Evolutionary conservation across 257 asterid genomes (phyloP).

Genomic region (Forsythia suspensa): DNA sequence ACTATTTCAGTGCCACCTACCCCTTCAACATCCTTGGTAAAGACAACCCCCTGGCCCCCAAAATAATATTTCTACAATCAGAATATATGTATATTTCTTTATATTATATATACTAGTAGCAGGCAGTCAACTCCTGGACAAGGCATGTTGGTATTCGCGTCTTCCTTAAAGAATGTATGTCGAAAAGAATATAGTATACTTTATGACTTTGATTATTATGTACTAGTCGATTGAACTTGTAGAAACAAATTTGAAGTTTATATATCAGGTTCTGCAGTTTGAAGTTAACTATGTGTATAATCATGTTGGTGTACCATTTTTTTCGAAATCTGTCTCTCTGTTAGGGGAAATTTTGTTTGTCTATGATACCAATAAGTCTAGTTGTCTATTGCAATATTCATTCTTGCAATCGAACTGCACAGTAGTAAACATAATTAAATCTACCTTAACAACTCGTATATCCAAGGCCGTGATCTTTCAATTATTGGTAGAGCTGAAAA

Average conservation of each 20-base stretch:
- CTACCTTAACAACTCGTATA: too few species aligned
- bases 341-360: not conserved
- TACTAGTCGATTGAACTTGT: not conserved
- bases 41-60: slow-evolving; percentile 11
- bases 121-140: not conserved
- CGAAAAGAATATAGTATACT: not conserved
- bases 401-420: too few species aligned
- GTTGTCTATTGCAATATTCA: not conserved
- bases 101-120: not conserved
- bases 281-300: not conserved
- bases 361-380: not conserved
- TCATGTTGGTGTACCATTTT: not conserved
- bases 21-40: slow-evolving; percentile 37
- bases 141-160: not conserved
- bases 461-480: not conserved
- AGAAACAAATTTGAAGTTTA: not conserved
- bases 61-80: not conserved
- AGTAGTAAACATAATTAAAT: too few species aligned
- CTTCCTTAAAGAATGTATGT: not conserved
- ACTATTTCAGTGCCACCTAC: slow-evolving; percentile 51
- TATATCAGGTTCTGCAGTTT: not conserved
- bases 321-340: not conserved
- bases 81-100: not conserved
- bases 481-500: not conserved
- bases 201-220: not conserved